Percentiles rank a stretch among this genome's conserved stretches.
phyloP scores from a whole-genome alignment of 2,329 filamentous ascomycete species.

The Aspergillus clavatus region DNA sequence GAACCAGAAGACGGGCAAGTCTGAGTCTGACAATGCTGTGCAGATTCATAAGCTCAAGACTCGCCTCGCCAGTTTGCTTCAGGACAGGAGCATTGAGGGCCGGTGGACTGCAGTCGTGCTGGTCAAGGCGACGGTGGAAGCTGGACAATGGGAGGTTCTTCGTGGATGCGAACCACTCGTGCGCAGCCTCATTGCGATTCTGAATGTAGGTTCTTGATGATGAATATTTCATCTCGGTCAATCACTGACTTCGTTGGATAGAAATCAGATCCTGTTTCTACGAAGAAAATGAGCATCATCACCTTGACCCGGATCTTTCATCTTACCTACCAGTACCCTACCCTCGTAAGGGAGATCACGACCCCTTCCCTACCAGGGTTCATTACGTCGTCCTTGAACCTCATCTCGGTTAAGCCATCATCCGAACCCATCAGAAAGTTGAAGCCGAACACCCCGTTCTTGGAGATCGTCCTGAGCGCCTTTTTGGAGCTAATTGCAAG shows the following conservation, averaged over 20 bases:
- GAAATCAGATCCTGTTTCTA: constrained; percentile 71
- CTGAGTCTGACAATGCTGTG: constrained; percentile 61
- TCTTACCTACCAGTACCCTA: constrained; percentile 75
- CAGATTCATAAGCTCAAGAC: constrained; percentile 78
- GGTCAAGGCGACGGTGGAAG: constrained; percentile 75
- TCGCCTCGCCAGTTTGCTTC: constrained; percentile 69
- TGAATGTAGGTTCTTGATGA: constrained; percentile 55
- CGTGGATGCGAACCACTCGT: constrained; percentile 72
- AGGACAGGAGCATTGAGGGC: constrained; percentile 68
- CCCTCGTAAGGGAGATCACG: constrained; percentile 78
- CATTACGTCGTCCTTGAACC: constrained; percentile 65
- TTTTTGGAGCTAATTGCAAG: constrained; percentile 69
- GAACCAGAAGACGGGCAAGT: constrained; percentile 54
- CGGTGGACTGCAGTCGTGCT: constrained; percentile 74
- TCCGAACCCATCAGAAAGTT: constrained; percentile 33
- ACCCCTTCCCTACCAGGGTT: constrained; percentile 75
- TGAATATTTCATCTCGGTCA: background rate
- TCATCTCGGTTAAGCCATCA: constrained; percentile 49
- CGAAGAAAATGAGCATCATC: constrained; percentile 72
- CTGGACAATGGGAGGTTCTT: constrained; percentile 78
- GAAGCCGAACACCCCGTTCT: constrained; percentile 45
- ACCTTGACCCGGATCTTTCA: constrained; percentile 78
- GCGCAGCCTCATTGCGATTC: constrained; percentile 64
- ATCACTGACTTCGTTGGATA: constrained; percentile 31
- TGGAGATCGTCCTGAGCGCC: constrained; percentile 66